A percentile compares a stretch with the other conserved stretches of the same genome.
Evolutionary conservation across 1,139 yeast genomes (phyloP).

Genomic region (Chernovozyma sophiae-reginae): DNA sequence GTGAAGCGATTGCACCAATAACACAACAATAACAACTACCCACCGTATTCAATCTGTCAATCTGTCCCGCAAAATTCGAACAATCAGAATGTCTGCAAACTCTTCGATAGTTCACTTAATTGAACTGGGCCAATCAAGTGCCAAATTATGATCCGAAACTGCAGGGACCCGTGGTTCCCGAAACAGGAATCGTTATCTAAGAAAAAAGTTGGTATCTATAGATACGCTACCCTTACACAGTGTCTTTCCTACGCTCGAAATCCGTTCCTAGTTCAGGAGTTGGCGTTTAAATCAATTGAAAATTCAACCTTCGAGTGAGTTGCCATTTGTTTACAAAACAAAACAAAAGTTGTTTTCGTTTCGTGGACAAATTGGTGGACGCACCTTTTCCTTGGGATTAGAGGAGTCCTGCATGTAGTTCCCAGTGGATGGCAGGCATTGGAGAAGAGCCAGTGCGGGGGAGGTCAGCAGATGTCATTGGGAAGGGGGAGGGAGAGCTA

Average conservation of each 20-base stretch:
- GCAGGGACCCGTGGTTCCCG: too few species aligned
- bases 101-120: not conserved
- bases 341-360: not conserved
- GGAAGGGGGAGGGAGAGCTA: not conserved
- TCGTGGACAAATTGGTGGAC: constrained; percentile 1
- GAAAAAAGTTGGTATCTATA: not conserved
- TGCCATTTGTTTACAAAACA: constrained; percentile 1
- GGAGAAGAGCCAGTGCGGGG: too few species aligned
- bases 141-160: too few species aligned
- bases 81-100: not conserved
- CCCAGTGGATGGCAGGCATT: too few species aligned
- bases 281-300: not conserved
- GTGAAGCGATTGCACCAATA: too few species aligned
- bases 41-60: too few species aligned
- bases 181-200: not conserved
- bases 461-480: too few species aligned
- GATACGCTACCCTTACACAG: not conserved
- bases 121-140: too few species aligned
- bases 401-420: not conserved
- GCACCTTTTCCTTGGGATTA: too few species aligned
- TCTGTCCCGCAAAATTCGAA: too few species aligned
- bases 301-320: not conserved
- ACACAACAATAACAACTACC: too few species aligned
- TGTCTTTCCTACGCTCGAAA: not conserved
- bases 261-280: not conserved